A percentile compares a stretch with the other conserved stretches of the same genome.
Evolutionary conservation across 495 filamentous ascomycete genomes (phyloP).

Genomic region (Neurospora discreta): DNA sequence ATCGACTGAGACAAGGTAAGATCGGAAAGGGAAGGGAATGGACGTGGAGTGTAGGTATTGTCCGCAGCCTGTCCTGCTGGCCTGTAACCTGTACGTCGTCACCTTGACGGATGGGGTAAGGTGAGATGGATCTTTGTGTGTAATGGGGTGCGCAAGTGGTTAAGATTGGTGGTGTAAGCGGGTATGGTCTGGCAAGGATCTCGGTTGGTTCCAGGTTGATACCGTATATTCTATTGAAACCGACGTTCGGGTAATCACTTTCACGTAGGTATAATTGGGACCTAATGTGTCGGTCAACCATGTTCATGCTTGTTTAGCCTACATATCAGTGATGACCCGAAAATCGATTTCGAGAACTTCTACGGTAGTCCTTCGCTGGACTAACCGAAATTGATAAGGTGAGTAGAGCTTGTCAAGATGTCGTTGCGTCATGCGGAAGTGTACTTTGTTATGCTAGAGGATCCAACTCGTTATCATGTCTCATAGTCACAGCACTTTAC

Average conservation of each 20-base stretch:
- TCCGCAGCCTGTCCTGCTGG: background rate
- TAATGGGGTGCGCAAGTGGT: background rate
- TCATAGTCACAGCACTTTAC: background rate
- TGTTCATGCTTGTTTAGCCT: too few species aligned
- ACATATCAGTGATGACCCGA: too few species aligned
- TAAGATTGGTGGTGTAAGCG: background rate
- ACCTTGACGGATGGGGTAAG: background rate
- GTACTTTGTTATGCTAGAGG: background rate
- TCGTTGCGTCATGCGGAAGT: background rate
- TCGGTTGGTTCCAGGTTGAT: background rate
- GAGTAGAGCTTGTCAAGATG: background rate
- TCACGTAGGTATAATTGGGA: too few species aligned
- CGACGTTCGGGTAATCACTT: too few species aligned
- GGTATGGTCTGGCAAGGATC: background rate
- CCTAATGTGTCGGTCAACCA: too few species aligned
- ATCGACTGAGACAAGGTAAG: background rate
- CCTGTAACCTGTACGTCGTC: background rate
- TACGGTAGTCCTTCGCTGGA: background rate
- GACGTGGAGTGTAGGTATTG: background rate
- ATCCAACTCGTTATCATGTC: background rate
- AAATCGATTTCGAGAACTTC: too few species aligned
- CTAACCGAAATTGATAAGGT: background rate
- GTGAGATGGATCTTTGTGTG: background rate
- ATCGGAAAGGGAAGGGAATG: background rate
- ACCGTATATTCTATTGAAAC: background rate